phyloP scores from a whole-genome alignment of 1,284 basidiomycete species.

The Ganoderma sinense region DNA sequence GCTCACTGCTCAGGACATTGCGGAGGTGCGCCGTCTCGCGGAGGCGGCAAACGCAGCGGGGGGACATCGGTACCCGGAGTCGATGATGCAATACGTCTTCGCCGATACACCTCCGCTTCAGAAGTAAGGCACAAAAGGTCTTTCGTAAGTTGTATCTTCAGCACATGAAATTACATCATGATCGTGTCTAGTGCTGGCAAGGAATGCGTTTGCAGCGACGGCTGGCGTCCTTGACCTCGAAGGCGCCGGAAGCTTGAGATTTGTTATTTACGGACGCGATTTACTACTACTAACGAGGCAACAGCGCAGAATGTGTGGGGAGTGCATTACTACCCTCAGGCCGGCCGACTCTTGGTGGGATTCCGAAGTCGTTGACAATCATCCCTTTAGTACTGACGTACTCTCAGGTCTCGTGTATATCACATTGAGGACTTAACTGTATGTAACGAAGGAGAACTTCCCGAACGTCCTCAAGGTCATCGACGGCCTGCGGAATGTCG shows the following conservation, averaged over 20 bases:
- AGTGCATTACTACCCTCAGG: too few relatives aligned
- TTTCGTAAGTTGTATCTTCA: neutral
- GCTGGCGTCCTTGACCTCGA: too few relatives aligned
- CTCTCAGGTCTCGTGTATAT: too few relatives aligned
- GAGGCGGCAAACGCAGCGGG: conserved; percentile 29
- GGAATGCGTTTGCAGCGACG: too few relatives aligned
- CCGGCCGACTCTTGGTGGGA: too few relatives aligned
- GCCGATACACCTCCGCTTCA: conserved; percentile 26
- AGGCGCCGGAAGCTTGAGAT: too few relatives aligned
- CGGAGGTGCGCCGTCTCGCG: conserved; percentile 38
- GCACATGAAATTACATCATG: neutral
- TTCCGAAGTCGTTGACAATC: too few relatives aligned
- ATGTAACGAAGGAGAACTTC: conserved; percentile 55
- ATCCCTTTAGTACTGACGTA: too few relatives aligned
- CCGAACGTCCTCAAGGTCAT: conserved; percentile 51
- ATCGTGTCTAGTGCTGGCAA: neutral
- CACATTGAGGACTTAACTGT: too few relatives aligned
- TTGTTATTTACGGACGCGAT: too few relatives aligned
- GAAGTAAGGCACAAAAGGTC: neutral
- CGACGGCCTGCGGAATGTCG: conserved; percentile 44
- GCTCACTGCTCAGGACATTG: conserved; percentile 39
- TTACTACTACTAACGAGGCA: too few relatives aligned
- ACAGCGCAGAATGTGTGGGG: too few relatives aligned
- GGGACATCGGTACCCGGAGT: conserved; percentile 23
- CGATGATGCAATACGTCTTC: conserved; percentile 17